Evolutionary conservation across 2,329 filamentous ascomycete species (phyloP).

Genomic region (Helminthosporium solani): DNA sequence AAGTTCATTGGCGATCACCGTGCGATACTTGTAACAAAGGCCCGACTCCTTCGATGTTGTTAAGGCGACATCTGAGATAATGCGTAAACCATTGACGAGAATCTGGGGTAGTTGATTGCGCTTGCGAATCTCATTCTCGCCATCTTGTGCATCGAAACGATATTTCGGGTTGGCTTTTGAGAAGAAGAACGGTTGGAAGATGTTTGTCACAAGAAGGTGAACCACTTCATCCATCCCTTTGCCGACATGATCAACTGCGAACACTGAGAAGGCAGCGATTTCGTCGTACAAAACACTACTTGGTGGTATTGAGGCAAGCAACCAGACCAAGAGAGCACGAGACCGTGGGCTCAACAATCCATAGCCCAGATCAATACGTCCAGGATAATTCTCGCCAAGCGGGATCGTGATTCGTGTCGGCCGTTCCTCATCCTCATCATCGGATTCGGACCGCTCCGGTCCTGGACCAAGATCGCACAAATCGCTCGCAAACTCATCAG

Average conservation of each 20-base stretch:
- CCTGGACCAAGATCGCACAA: slow-evolving; percentile 81
- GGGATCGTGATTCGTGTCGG: slow-evolving; percentile 24
- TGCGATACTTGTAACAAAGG: slow-evolving; percentile 71
- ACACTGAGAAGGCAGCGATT: slow-evolving; percentile 79
- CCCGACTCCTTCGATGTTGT: slow-evolving; percentile 48
- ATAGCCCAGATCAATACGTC: slow-evolving; percentile 25
- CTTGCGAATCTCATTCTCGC: slow-evolving; percentile 21
- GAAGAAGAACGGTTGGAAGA: slow-evolving; percentile 73
- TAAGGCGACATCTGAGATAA: slow-evolving; percentile 77
- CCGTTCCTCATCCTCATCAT: slow-evolving; percentile 45
- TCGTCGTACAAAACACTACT: slow-evolving; percentile 77
- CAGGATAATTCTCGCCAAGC: slow-evolving; percentile 31
- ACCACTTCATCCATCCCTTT: slow-evolving; percentile 87
- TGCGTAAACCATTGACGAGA: slow-evolving; percentile 65
- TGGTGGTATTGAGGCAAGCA: slow-evolving; percentile 78
- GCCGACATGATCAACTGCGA: slow-evolving; percentile 85
- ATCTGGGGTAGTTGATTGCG: slow-evolving; percentile 23
- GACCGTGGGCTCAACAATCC: slow-evolving; percentile 31
- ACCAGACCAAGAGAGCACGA: slow-evolving; percentile 72
- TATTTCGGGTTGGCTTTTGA: slow-evolving; percentile 67
- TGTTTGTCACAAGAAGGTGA: slow-evolving; percentile 80
- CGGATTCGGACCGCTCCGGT: slow-evolving; percentile 68
- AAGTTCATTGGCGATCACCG: slow-evolving; percentile 74
- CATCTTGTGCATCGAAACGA: slow-evolving; percentile 16
- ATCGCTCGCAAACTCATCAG: slow-evolving; percentile 75